phyloP scores from a whole-genome alignment of 129 eudicot species.

The Helianthus tuberosus region DNA sequence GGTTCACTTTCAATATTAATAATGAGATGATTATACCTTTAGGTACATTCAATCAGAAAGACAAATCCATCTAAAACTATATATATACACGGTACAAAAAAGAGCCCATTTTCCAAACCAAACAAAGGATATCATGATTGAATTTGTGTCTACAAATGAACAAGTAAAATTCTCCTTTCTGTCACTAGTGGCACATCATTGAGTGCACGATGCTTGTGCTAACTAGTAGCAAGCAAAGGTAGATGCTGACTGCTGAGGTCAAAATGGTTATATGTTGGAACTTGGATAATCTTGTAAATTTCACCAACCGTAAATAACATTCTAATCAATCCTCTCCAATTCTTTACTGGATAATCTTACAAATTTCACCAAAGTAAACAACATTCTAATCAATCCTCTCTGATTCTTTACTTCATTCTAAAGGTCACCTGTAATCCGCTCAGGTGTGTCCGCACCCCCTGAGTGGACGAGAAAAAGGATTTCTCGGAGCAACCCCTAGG shows the following conservation, averaged over 20 bases:
- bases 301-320: neutral
- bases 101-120: neutral
- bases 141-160: neutral
- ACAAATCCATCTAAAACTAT: neutral
- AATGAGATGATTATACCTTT: neutral
- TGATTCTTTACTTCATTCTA: neutral
- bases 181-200: conserved; percentile 8
- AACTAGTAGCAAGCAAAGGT: conserved; percentile 1
- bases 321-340: neutral
- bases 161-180: neutral
- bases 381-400: neutral
- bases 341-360: neutral
- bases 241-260: neutral
- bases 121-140: conserved; percentile 10
- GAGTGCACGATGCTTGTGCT: neutral
- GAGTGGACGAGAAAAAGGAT: too few species aligned
- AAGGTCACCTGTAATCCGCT: neutral
- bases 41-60: neutral
- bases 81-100: conserved; percentile 9
- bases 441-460: too few species aligned
- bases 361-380: neutral
- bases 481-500: too few species aligned
- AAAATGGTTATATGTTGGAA: neutral
- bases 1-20: neutral
- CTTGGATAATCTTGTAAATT: neutral